Evolutionary conservation across 1,284 basidiomycete species (phyloP), one percentile per base, ranked within the genome.

Genomic region (Ceratobasidium theobromae): DNA sequence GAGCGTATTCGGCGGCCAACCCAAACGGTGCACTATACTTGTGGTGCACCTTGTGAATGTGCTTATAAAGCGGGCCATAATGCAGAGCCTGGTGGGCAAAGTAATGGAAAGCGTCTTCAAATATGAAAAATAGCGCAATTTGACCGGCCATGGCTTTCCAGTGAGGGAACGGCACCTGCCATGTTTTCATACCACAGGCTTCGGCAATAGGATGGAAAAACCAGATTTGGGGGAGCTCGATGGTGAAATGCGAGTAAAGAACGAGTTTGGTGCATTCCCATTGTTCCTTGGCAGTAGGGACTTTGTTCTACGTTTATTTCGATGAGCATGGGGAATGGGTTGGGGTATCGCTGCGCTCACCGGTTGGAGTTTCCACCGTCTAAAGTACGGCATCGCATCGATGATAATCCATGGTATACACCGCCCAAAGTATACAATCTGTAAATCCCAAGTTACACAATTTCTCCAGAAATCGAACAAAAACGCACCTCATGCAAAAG

Each of bases 31-130:
- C 95, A 18, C 91, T 91, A 79, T 95, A 98, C 75, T 96, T 95
- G 85, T 98, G 96, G 78, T 98, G 93, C 48, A 93, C 82, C 81
- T 98, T 98, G 86, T 99, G 96, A 71, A 98, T 94, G 78, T 96
- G 83, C 80, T 94, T 97, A 86, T 99, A 99, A 66, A 99, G 82
- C 2, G 86, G 81, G 64, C 93, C 91, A 74, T 86, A 92, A 80
- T 99, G 95, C 18, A 97, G 84, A 6, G 87, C 88, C 73, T 93
- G 88, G 79, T 98, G 95, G 12, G 93, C 94, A 88, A 45, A 80
- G 76, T 83, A 91, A 77, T 97, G 94, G 84, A 91, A 96, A 72
- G 89, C 86, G 77, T 98, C 96, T 79, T 99, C 97, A 71, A 98
- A 95, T 72, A 97, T 81, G 78, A 98, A 98, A 82, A 98, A 98